These are phyloP conservation scores for Porphyrellus cyaneotinctus DNA, from an alignment of 768 basidiomycete species.

Conservation along the genomic window DNA sequence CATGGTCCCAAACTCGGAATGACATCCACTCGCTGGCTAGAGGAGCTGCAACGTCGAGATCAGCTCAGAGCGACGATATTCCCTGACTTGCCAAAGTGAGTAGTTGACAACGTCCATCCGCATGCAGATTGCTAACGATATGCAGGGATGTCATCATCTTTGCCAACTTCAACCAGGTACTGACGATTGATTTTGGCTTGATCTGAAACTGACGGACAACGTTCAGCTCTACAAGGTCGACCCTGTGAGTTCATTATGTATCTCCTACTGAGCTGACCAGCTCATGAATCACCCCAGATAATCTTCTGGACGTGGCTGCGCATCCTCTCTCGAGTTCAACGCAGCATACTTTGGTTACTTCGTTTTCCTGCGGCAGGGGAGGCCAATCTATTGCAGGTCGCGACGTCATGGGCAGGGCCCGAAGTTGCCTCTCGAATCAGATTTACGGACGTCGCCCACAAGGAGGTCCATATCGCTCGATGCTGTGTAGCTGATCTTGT, in stretches of 20 bases:
- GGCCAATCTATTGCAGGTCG: conserved; percentile 39
- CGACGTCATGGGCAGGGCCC: conserved; percentile 41
- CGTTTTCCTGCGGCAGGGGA: conserved; percentile 49
- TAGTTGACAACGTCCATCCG: not conserved
- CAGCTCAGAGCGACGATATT: conserved; percentile 39
- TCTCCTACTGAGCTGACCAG: not conserved
- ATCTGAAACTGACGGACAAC: conserved; percentile 7
- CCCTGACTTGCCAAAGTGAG: conserved; percentile 42
- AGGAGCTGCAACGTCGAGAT: conserved; percentile 37
- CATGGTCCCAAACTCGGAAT: conserved; percentile 10
- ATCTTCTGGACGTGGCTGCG: conserved; percentile 49
- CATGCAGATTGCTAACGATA: not conserved
- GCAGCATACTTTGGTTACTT: conserved; percentile 50
- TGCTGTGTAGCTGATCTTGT: conserved; percentile 47
- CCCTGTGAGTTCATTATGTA: conserved; percentile 27
- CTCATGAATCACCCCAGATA: conserved; percentile 21
- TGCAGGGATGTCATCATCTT: conserved; percentile 43
- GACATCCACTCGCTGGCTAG: conserved; percentile 31
- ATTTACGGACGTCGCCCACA: conserved; percentile 47
- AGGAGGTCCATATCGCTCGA: conserved; percentile 43
- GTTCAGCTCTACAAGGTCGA: conserved; percentile 45
- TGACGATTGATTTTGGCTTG: not conserved
- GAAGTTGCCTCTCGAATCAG: conserved; percentile 43
- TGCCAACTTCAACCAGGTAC: conserved; percentile 52
- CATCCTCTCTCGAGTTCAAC: conserved; percentile 40